A percentile compares a stretch with the other conserved stretches of the same genome.
Evolutionary conservation across 2,329 filamentous ascomycete genomes (phyloP).

Genomic region (Xylariaceae sp.): DNA sequence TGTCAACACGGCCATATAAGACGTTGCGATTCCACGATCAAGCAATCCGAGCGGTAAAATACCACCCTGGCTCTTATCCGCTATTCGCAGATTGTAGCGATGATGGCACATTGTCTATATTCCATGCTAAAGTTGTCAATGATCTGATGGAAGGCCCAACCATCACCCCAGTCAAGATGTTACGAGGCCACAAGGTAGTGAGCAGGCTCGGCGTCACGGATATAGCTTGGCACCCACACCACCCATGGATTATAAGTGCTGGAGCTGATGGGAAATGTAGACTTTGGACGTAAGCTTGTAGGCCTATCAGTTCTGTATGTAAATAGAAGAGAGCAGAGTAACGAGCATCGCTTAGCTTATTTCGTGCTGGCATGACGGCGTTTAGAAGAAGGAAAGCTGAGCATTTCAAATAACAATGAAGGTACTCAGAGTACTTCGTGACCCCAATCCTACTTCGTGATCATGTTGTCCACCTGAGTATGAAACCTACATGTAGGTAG

Average conservation of each 20-base stretch:
- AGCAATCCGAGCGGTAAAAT: conserved; percentile 85
- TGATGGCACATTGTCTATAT: conserved; percentile 90
- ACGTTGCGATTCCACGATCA: conserved; percentile 92
- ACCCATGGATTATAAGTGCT: conserved; percentile 92
- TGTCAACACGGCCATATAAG: conserved; percentile 88
- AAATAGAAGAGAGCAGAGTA: conserved; percentile 6
- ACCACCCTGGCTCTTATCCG: conserved; percentile 68
- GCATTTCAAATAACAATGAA: no score
- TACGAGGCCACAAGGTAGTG: conserved; percentile 84
- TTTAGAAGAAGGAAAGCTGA: no score
- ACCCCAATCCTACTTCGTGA: no score
- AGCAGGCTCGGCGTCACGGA: conserved; percentile 87
- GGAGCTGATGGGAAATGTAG: conserved; percentile 91
- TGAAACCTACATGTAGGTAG: no score
- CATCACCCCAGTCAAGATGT: conserved; percentile 92
- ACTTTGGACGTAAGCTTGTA: conserved; percentile 65
- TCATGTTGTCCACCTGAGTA: no score
- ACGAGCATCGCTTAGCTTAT: conserved; percentile 3
- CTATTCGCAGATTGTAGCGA: conserved; percentile 94
- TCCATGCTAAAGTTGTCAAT: conserved; percentile 92
- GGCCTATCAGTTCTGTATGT: conserved; percentile 4
- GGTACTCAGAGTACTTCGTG: no score
- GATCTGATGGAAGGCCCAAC: conserved; percentile 95
- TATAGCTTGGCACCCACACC: conserved; percentile 89
- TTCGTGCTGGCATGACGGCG: no score